phyloP scores from a whole-genome alignment of 345 rosid genomes.

The Linum trigynum region DNA sequence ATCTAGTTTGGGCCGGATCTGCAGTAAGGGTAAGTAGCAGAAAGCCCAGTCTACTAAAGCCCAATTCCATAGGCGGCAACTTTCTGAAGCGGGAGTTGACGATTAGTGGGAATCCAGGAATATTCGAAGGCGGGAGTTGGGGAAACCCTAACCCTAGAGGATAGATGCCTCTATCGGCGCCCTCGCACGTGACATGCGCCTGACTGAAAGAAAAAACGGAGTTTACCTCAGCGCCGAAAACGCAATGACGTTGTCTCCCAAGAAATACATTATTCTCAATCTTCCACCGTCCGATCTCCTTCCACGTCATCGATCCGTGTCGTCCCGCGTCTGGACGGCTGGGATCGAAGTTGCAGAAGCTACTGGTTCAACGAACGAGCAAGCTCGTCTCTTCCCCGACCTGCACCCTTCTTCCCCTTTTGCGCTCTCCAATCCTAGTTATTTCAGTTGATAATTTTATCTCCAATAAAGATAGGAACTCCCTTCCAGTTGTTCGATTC shows the following conservation, averaged over 20 bases:
- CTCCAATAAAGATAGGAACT: constrained; percentile 1
- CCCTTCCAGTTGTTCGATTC: neutral
- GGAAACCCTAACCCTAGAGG: constrained; percentile 23
- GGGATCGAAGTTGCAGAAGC: constrained; percentile 43
- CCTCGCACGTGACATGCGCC: constrained; percentile 32
- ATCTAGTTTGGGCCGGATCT: too few species aligned
- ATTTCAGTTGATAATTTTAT: neutral
- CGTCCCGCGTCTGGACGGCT: constrained; percentile 38
- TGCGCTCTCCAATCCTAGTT: neutral
- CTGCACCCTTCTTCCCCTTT: constrained; percentile 12
- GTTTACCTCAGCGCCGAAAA: constrained; percentile 20
- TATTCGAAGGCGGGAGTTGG: neutral
- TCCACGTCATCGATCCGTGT: constrained; percentile 54
- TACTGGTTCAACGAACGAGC: constrained; percentile 47
- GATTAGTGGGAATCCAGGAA: too few species aligned
- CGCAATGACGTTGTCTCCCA: constrained; percentile 18
- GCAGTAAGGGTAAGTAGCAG: too few species aligned
- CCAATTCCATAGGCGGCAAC: too few species aligned
- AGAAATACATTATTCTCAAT: constrained; percentile 26
- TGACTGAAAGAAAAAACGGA: constrained; percentile 13
- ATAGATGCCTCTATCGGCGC: constrained; percentile 11
- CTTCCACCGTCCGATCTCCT: constrained; percentile 30
- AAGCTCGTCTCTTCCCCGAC: constrained; percentile 19
- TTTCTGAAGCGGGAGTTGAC: too few species aligned
- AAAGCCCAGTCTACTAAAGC: too few species aligned